A percentile compares a stretch with the other conserved stretches of the same genome.
These are phyloP conservation scores for Centella asiatica DNA, from an alignment of 129 eudicot species.

Conservation along the genomic window DNA sequence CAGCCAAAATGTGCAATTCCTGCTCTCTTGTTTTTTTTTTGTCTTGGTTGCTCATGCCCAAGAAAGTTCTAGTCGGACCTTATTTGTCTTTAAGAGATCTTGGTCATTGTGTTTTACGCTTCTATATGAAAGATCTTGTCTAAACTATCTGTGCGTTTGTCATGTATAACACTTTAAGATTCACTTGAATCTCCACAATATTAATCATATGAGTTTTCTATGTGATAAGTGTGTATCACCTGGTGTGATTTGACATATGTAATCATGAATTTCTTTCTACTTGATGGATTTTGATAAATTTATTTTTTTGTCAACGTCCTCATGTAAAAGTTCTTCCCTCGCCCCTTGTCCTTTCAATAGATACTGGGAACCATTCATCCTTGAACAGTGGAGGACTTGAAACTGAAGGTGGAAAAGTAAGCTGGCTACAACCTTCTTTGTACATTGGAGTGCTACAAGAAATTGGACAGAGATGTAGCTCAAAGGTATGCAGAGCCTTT, in stretches of 20 bases:
- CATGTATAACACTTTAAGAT: no score
- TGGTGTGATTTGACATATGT: background rate
- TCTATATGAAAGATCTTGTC: no score
- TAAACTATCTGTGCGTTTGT: no score
- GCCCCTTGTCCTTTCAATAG: slow-evolving; percentile 14
- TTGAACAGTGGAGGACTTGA: slow-evolving; percentile 35
- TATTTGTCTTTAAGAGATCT: background rate
- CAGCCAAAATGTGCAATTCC: no score
- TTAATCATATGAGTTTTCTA: no score
- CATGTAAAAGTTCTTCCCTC: no score
- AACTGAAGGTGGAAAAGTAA: slow-evolving; percentile 41
- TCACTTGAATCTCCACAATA: no score
- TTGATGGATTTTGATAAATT: slow-evolving; percentile 5
- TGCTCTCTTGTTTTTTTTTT: background rate
- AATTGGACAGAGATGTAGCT: slow-evolving; percentile 72
- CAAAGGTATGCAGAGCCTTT: slow-evolving; percentile 43
- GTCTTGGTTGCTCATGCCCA: background rate
- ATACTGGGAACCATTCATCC: slow-evolving; percentile 26
- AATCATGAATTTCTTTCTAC: background rate
- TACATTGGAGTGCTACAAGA: slow-evolving; percentile 70
- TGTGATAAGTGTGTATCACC: background rate
- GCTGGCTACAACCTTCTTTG: slow-evolving; percentile 37
- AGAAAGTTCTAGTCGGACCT: background rate
- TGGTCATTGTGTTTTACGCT: background rate
- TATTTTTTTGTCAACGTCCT: background rate